These are phyloP conservation scores for Corymbia citriodora DNA, from an alignment of 441 rosid genomes.

Conservation along the genomic window DNA sequence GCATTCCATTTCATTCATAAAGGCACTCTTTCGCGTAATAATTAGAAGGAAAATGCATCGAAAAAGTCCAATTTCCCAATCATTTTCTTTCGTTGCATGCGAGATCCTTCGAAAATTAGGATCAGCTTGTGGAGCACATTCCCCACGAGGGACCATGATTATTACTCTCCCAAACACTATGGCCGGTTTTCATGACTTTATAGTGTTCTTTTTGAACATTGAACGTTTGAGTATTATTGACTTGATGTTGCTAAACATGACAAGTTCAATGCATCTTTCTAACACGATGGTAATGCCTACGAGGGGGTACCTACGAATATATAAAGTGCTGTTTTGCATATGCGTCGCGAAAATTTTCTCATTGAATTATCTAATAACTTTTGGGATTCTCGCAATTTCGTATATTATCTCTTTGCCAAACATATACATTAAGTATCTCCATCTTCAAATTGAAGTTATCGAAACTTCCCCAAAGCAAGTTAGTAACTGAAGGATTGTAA, in stretches of 20 bases:
- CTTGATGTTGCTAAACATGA: neutral
- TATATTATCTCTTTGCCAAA: neutral
- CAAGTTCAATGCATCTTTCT: neutral
- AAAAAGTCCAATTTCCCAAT: neutral
- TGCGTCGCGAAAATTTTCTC: neutral
- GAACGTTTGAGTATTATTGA: neutral
- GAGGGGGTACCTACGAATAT: neutral
- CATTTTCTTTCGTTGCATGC: neutral
- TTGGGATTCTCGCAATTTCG: neutral
- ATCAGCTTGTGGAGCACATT: neutral
- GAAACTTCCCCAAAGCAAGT: neutral
- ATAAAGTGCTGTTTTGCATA: neutral
- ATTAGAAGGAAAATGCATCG: neutral
- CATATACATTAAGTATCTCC: neutral
- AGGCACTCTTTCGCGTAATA: neutral
- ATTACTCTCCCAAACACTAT: neutral
- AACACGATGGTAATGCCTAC: neutral
- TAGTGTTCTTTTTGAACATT: neutral
- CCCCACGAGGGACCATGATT: neutral
- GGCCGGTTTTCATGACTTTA: neutral
- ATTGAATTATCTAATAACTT: neutral
- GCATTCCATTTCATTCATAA: neutral
- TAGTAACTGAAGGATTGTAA: neutral
- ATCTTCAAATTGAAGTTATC: neutral
- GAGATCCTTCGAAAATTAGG: neutral